Percentiles rank a stretch among this genome's conserved stretches.
Evolutionary conservation across 1,139 yeast genomes (phyloP).

Genomic region (Suhomyces bolitotheri): DNA sequence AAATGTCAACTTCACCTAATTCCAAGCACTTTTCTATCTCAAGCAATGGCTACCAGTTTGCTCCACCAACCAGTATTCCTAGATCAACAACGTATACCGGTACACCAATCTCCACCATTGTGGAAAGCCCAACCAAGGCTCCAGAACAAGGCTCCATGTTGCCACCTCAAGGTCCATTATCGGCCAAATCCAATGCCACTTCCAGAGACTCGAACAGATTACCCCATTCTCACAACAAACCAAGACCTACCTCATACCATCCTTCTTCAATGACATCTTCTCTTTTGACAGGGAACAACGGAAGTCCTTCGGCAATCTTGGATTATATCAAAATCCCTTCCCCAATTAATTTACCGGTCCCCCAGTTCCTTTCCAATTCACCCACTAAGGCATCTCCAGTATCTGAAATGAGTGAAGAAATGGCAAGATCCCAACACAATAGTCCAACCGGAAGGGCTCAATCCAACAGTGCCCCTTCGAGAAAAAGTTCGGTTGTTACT

Average conservation of each 20-base stretch:
- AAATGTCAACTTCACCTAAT: slow-evolving; percentile 9
- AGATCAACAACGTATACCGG: slow-evolving; percentile 49
- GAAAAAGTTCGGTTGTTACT: slow-evolving; percentile 48
- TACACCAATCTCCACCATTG: slow-evolving; percentile 42
- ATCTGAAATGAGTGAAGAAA: slow-evolving; percentile 18
- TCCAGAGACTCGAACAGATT: slow-evolving; percentile 31
- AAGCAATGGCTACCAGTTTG: slow-evolving; percentile 16
- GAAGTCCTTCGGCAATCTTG: slow-evolving; percentile 26
- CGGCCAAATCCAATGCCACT: slow-evolving; percentile 15
- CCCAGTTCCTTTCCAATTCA: slow-evolving; percentile 40
- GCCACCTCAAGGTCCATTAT: slow-evolving; percentile 15
- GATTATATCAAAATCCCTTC: slow-evolving; percentile 39
- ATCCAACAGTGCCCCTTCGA: slow-evolving; percentile 22
- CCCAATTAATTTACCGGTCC: slow-evolving; percentile 32
- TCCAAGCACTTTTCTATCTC: slow-evolving; percentile 9
- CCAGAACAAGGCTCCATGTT: slow-evolving; percentile 12
- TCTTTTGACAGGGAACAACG: slow-evolving; percentile 23
- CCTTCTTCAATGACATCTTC: slow-evolving; percentile 53
- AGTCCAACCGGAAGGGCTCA: slow-evolving; percentile 13
- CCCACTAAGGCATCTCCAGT: slow-evolving; percentile 33
- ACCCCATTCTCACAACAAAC: slow-evolving; percentile 53
- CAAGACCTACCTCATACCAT: slow-evolving; percentile 80
- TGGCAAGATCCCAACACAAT: slow-evolving; percentile 11
- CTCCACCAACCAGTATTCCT: slow-evolving; percentile 24
- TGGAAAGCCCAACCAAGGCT: slow-evolving; percentile 44